Conservation (phyloP, 345 rosid genomes). For the Schrenkiella parvula region DNA sequence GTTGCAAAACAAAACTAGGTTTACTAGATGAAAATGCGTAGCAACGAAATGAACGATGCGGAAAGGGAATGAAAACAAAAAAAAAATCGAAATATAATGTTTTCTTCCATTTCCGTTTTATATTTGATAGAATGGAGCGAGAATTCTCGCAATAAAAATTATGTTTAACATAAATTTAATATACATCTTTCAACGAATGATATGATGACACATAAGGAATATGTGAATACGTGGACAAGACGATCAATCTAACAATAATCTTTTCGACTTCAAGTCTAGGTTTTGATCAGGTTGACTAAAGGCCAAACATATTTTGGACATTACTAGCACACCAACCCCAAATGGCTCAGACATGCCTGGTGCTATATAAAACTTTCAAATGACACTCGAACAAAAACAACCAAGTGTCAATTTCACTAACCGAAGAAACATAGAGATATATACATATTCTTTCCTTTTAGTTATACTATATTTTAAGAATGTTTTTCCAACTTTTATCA, state of each 20-base stretch:
- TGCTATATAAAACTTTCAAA: not conserved
- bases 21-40: not conserved
- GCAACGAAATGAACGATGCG: not conserved
- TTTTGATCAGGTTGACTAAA: not conserved
- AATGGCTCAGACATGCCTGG: constrained; percentile 2
- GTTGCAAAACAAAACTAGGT: not conserved
- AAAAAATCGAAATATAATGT: not conserved
- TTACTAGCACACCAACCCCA: constrained; percentile 13
- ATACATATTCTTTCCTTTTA: not conserved
- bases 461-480: not conserved
- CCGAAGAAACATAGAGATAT: not conserved
- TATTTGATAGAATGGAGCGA: not conserved
- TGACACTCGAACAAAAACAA: not conserved
- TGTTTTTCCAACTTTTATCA: not conserved
- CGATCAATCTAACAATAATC: not conserved
- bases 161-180: not conserved
- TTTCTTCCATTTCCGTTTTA: not conserved
- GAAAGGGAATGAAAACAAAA: not conserved
- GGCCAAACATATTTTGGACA: not conserved
- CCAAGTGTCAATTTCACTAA: not conserved
- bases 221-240: not conserved
- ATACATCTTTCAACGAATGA: not conserved
- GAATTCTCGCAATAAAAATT: not conserved
- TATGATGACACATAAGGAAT: not conserved
- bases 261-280: not conserved